Conservation (phyloP, 1,139 yeast species). For the Suzukiozyma palmioleophila region DNA sequence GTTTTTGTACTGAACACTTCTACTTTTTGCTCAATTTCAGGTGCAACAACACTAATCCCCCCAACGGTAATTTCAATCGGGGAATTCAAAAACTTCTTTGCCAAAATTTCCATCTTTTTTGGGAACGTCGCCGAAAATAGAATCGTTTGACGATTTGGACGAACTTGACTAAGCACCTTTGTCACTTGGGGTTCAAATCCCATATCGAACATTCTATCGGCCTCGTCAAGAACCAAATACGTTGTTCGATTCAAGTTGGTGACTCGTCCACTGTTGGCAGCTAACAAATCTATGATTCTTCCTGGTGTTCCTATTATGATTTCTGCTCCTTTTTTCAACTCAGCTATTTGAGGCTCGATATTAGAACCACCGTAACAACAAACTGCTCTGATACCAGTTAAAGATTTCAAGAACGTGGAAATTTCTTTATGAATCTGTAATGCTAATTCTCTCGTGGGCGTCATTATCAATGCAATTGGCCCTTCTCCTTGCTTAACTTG, state of each 20-base stretch:
- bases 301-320: slow-evolving; percentile 95
- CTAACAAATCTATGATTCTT: slow-evolving; percentile 79
- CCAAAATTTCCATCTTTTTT: slow-evolving; percentile 68
- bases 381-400: slow-evolving; percentile 47
- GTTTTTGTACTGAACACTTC: slow-evolving; percentile 50
- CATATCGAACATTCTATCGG: slow-evolving; percentile 94
- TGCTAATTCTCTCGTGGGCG: slow-evolving; percentile 94
- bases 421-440: slow-evolving; percentile 76
- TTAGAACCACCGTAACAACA: slow-evolving; percentile 97
- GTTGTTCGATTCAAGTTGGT: slow-evolving; percentile 68
- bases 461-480: slow-evolving; percentile 74
- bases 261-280: slow-evolving; percentile 80
- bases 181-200: slow-evolving; percentile 97
- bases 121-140: slow-evolving; percentile 95
- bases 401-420: slow-evolving; percentile 48
- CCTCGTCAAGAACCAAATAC: slow-evolving; percentile 88
- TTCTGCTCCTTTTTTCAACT: slow-evolving; percentile 73
- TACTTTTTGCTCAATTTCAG: slow-evolving; percentile 71
- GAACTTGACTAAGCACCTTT: slow-evolving; percentile 68
- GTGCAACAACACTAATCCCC: slow-evolving; percentile 77
- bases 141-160: slow-evolving; percentile 91
- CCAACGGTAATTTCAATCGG: slow-evolving; percentile 84
- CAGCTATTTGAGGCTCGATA: slow-evolving; percentile 77
- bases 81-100: slow-evolving; percentile 52
- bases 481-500: slow-evolving; percentile 55